A percentile compares a stretch with the other conserved stretches of the same genome.
Conservation (phyloP, 2,329 filamentous ascomycete species). For the Penicillium verrucosum region DNA sequence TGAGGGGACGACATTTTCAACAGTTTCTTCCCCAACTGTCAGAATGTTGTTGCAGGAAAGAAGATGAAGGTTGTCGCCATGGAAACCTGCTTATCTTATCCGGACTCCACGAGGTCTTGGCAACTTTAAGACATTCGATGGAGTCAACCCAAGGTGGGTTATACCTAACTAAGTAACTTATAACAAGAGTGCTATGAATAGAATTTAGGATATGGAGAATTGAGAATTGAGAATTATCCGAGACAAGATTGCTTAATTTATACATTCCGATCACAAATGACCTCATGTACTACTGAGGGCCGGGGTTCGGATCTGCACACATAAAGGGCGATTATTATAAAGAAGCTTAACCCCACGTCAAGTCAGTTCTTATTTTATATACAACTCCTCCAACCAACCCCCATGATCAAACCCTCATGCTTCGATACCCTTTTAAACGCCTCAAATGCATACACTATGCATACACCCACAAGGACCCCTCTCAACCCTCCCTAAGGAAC, state of each 20-base stretch:
- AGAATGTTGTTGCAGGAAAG: not conserved
- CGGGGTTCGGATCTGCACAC: not conserved
- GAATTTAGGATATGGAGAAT: not conserved
- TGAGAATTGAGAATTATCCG: not conserved
- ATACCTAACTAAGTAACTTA: not conserved
- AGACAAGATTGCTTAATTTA: not conserved
- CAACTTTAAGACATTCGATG: not conserved
- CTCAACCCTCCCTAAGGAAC: conserved; percentile 13
- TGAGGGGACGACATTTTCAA: conserved; percentile 26
- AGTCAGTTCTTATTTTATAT: not conserved
- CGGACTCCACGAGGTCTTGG: conserved; percentile 1
- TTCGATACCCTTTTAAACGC: not conserved
- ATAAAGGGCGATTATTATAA: not conserved
- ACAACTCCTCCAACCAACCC: not conserved
- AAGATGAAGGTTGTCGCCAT: conserved; percentile 6
- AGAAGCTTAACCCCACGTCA: not conserved
- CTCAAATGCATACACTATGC: conserved; percentile 7
- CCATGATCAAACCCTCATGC: not conserved
- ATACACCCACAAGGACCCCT: conserved; percentile 1
- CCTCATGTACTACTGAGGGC: not conserved
- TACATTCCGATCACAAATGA: not conserved
- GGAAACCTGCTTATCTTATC: conserved; percentile 7
- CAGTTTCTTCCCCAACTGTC: conserved; percentile 11
- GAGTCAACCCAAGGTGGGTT: not conserved
- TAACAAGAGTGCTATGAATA: not conserved